These are phyloP conservation scores for Saturnispora diversa DNA, from an alignment of 805 yeast genomes.

Conservation along the genomic window DNA sequence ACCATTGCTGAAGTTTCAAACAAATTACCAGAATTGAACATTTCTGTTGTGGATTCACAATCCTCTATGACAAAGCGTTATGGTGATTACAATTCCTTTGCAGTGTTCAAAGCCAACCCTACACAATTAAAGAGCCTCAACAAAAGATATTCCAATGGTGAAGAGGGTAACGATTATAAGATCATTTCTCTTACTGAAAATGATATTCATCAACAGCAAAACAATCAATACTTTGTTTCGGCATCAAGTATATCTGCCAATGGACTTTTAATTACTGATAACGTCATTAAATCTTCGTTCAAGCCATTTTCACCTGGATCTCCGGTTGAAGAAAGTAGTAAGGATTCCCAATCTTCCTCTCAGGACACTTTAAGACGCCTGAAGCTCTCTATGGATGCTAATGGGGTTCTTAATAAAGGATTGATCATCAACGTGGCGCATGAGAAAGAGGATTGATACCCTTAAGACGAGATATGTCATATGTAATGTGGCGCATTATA, in stretches of 20 bases:
- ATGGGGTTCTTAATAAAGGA: background rate
- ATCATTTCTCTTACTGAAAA: background rate
- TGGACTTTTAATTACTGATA: background rate
- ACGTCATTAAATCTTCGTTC: background rate
- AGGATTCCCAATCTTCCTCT: background rate
- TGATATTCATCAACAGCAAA: no score
- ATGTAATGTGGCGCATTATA: no score
- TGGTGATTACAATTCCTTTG: conserved; percentile 15
- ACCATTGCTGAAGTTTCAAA: conserved; percentile 16
- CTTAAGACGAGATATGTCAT: no score
- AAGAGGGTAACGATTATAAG: background rate
- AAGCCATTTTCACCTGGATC: background rate
- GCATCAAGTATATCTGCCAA: background rate
- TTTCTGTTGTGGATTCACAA: conserved; percentile 15
- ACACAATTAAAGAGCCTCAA: conserved; percentile 4
- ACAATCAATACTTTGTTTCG: background rate
- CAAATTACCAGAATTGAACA: conserved; percentile 12
- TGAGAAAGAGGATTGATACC: no score
- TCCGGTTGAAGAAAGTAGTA: background rate
- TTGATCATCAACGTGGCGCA: no score
- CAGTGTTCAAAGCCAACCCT: conserved; percentile 9
- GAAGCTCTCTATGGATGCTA: conserved; percentile 3
- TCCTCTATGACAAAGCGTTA: conserved; percentile 3
- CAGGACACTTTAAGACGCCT: background rate
- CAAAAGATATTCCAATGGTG: conserved; percentile 6